These are phyloP conservation scores for Fusarium sp. DNA, from an alignment of 2,329 filamentous ascomycete species.

Conservation along the genomic window DNA sequence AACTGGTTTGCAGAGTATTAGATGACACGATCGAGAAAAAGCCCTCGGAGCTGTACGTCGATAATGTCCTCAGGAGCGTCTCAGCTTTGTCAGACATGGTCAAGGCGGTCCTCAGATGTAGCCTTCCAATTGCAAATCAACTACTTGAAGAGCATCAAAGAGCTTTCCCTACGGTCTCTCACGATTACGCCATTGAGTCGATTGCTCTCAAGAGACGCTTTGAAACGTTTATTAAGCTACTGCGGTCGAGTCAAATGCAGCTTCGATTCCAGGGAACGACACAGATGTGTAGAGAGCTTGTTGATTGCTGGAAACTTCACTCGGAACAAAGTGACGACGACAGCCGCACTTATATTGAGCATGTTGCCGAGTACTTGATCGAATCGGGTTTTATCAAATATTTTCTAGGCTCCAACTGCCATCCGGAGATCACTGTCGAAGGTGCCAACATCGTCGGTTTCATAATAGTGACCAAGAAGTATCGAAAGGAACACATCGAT, in stretches of 20 bases:
- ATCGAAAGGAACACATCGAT: constrained; percentile 78
- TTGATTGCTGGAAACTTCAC: constrained; percentile 72
- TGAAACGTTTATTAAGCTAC: constrained; percentile 74
- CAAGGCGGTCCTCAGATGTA: constrained; percentile 55
- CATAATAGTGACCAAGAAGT: constrained; percentile 81
- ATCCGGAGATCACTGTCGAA: constrained; percentile 87
- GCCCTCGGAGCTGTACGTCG: constrained; percentile 63
- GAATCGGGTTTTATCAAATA: constrained; percentile 82
- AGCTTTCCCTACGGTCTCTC: constrained; percentile 54
- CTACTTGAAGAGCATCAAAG: constrained; percentile 44
- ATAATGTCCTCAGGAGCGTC: constrained; percentile 58
- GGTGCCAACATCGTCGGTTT: constrained; percentile 90
- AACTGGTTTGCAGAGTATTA: constrained; percentile 57
- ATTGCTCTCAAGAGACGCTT: constrained; percentile 77
- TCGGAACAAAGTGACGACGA: constrained; percentile 60
- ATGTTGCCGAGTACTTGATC: constrained; percentile 77
- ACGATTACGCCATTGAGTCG: constrained; percentile 59
- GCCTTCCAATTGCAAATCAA: constrained; percentile 53
- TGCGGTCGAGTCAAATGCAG: constrained; percentile 90
- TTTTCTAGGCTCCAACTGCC: constrained; percentile 89
- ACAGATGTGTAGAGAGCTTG: constrained; percentile 77
- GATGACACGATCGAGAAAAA: constrained; percentile 66
- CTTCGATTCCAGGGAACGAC: constrained; percentile 83
- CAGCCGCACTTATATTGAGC: constrained; percentile 66
- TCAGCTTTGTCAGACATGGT: constrained; percentile 60